Evolutionary conservation across 78 protist species (phyloP).

Genomic region (Polysphondylium violaceum): DNA sequence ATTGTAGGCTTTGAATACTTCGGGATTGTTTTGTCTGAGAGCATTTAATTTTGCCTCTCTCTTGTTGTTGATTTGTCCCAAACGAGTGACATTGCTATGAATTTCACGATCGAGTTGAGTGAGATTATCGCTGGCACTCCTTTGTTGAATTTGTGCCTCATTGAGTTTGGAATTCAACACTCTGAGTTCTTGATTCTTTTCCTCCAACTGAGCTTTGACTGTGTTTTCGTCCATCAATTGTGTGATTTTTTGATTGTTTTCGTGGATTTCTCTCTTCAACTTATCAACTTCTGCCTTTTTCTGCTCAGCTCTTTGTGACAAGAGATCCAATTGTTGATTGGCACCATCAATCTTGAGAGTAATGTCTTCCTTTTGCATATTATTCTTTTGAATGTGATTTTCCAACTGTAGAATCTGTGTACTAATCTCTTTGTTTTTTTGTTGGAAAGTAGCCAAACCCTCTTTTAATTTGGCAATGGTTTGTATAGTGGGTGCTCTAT

Average conservation of each 20-base stretch:
- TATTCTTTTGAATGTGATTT: background rate
- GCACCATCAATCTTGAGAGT: background rate
- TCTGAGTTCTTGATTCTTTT: background rate
- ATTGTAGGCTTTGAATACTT: background rate
- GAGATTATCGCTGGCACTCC: background rate
- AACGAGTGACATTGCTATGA: background rate
- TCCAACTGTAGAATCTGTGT: background rate
- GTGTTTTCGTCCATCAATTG: constrained; percentile 6
- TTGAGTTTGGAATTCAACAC: background rate
- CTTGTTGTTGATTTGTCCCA: background rate
- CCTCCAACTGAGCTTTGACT: background rate
- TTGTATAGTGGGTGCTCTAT: background rate
- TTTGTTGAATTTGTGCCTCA: background rate
- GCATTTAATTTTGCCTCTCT: background rate
- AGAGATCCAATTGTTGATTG: background rate
- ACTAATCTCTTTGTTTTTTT: background rate
- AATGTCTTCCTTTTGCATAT: background rate
- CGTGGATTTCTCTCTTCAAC: background rate
- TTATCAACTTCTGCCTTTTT: background rate
- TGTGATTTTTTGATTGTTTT: background rate
- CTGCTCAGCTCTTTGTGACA: constrained; percentile 34
- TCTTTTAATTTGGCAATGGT: background rate
- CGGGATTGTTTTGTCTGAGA: background rate
- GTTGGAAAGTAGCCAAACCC: background rate
- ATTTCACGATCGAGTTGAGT: background rate